A percentile compares a stretch with the other conserved stretches of the same genome.
Conservation (phyloP, 2,329 filamentous ascomycete genomes). For the Pseudogymnoascus sp. region DNA sequence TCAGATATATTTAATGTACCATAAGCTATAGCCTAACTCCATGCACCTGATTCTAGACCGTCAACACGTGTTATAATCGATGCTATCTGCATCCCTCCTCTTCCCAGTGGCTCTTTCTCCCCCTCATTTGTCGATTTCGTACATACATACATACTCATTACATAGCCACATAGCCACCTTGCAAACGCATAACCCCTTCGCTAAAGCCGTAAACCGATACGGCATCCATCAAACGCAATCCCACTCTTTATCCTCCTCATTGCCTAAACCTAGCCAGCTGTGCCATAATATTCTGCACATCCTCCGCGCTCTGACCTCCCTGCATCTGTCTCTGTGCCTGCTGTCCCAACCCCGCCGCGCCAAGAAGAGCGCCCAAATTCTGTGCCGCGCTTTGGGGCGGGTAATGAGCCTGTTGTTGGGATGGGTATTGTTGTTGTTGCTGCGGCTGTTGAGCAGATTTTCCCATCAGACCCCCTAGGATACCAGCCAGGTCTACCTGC, state of each 20-base stretch:
- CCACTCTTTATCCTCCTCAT: conserved; percentile 23
- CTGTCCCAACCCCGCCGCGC: conserved; percentile 16
- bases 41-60: background rate
- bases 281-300: conserved; percentile 68
- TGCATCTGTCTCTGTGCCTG: conserved; percentile 20
- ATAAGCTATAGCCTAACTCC: background rate
- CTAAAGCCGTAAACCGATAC: background rate
- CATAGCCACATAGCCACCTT: background rate
- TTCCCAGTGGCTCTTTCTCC: background rate
- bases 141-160: conserved; percentile 10
- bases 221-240: background rate
- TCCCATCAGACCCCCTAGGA: conserved; percentile 25
- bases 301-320: conserved; percentile 37
- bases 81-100: background rate
- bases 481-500: conserved; percentile 25
- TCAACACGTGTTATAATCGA: background rate
- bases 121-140: conserved; percentile 9
- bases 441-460: conserved; percentile 25
- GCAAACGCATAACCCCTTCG: background rate
- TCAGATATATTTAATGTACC: conserved; percentile 5
- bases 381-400: conserved; percentile 21
- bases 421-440: conserved; percentile 25
- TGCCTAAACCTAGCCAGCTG: conserved; percentile 60
- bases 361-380: conserved; percentile 22
- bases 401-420: conserved; percentile 28